A percentile compares a stretch with the other conserved stretches of the same genome.
These are phyloP conservation scores for Annulohypoxylon truncatum DNA, from an alignment of 2,329 filamentous ascomycete species.

Conservation along the genomic window DNA sequence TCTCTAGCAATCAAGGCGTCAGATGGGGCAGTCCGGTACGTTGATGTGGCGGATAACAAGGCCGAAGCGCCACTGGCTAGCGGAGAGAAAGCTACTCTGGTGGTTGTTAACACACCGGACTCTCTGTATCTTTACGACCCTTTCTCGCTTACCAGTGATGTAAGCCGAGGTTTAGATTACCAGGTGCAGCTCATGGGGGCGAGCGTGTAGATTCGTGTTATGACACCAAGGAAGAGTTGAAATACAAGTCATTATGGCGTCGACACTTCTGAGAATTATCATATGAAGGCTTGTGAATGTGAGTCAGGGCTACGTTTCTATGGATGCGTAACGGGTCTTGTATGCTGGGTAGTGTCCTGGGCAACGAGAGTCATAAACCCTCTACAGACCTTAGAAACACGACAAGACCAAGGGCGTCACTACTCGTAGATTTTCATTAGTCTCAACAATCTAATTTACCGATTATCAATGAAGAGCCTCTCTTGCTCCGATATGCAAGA, in stretches of 20 bases:
- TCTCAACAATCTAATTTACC: too few species aligned
- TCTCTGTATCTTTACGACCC: conserved; percentile 58
- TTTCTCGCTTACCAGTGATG: conserved; percentile 53
- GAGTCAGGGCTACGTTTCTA: not conserved
- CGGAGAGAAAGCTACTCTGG: conserved; percentile 58
- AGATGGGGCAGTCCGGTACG: conserved; percentile 52
- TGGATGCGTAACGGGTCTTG: not conserved
- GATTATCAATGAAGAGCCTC: too few species aligned
- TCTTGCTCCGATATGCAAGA: too few species aligned
- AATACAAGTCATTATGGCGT: not conserved
- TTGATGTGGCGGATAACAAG: conserved; percentile 51
- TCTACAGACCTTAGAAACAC: too few species aligned
- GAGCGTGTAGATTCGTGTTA: conserved; percentile 26
- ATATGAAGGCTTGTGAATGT: not conserved
- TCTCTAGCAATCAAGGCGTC: conserved; percentile 54
- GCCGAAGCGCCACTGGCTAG: conserved; percentile 50
- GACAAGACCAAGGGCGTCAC: too few species aligned
- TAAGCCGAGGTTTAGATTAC: conserved; percentile 55
- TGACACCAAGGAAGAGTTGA: not conserved
- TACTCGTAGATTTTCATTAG: too few species aligned
- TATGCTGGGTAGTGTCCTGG: not conserved
- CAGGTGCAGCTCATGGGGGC: conserved; percentile 43
- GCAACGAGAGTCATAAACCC: too few species aligned
- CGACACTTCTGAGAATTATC: not conserved
- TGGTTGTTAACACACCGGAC: conserved; percentile 61